These are phyloP conservation scores for Neonectria sp. DNA, from an alignment of 2,329 filamentous ascomycete species.

Conservation along the genomic window DNA sequence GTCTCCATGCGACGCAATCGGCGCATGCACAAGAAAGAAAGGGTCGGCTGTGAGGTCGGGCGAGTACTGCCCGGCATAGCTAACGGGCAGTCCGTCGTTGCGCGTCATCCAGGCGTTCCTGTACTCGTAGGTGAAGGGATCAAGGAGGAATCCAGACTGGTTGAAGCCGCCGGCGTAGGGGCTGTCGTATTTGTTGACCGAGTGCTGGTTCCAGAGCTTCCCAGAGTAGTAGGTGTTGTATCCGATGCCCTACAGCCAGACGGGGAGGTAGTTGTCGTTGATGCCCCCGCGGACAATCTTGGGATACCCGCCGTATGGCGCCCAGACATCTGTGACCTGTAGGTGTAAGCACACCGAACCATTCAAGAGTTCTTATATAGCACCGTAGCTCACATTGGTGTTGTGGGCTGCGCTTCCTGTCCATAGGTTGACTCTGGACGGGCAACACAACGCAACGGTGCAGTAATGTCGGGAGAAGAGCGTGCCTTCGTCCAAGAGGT, in stretches of 20 bases:
- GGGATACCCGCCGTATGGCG: constrained; percentile 63
- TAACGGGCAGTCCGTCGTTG: too few species aligned
- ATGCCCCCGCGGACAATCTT: constrained; percentile 75
- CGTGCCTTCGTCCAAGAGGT: constrained; percentile 70
- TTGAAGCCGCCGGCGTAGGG: constrained; percentile 71
- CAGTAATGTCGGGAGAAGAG: constrained; percentile 73
- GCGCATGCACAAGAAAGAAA: too few species aligned
- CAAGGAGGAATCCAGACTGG: constrained; percentile 61
- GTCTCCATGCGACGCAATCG: too few species aligned
- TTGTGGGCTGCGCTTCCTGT: constrained; percentile 78
- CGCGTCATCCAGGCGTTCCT: too few species aligned
- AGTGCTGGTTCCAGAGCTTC: constrained; percentile 63
- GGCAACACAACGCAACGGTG: constrained; percentile 69
- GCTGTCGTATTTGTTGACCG: constrained; percentile 32
- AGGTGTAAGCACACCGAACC: neutral
- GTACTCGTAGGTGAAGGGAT: constrained; percentile 72
- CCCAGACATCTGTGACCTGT: constrained; percentile 61
- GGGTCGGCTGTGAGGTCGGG: too few species aligned
- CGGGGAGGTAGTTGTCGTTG: constrained; percentile 72
- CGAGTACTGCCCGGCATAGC: too few species aligned
- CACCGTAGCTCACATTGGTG: constrained; percentile 67
- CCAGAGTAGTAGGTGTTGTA: constrained; percentile 76
- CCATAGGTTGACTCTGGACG: constrained; percentile 74
- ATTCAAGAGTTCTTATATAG: neutral
- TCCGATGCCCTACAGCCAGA: constrained; percentile 77